A percentile compares a stretch with the other conserved stretches of the same genome.
These are phyloP conservation scores for Hydrangea macrophylla DNA, from an alignment of 148 eudicot species.

Conservation along the genomic window DNA sequence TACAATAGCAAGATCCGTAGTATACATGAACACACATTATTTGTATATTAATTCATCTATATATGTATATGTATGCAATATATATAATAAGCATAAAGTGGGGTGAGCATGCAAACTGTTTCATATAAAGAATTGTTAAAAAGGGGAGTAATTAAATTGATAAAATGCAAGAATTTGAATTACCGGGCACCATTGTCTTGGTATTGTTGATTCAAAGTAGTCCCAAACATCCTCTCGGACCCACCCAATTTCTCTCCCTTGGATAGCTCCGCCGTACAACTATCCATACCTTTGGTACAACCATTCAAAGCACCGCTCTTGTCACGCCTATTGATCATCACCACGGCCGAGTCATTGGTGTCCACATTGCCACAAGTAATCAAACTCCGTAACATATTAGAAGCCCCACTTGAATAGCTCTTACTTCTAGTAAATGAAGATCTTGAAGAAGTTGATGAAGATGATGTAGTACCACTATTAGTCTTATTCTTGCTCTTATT, in stretches of 20 bases:
- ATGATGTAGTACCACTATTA: background rate
- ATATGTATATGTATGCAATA: background rate
- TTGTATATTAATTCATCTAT: background rate
- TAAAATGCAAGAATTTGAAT: background rate
- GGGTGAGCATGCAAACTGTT: too few species aligned
- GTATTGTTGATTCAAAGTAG: conserved; percentile 22
- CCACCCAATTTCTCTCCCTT: conserved; percentile 34
- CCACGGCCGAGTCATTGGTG: conserved; percentile 32
- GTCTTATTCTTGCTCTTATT: conserved; percentile 10
- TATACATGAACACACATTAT: background rate
- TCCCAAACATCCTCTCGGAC: conserved; percentile 38
- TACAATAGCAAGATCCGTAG: too few species aligned
- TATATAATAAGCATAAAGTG: background rate
- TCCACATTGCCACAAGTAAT: conserved; percentile 39
- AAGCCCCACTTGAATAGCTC: conserved; percentile 24
- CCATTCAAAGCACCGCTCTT: conserved; percentile 10
- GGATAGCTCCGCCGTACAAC: conserved; percentile 12
- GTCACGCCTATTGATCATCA: conserved; percentile 21
- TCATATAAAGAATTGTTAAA: too few species aligned
- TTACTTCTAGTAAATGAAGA: conserved; percentile 27
- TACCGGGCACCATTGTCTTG: conserved; percentile 33
- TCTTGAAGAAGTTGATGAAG: conserved; percentile 1
- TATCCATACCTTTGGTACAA: background rate
- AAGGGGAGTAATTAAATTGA: background rate
- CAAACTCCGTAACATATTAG: conserved; percentile 27